These are phyloP conservation scores for Colletotrichum nymphaeae DNA, from an alignment of 2,329 filamentous ascomycete genomes.

Conservation along the genomic window DNA sequence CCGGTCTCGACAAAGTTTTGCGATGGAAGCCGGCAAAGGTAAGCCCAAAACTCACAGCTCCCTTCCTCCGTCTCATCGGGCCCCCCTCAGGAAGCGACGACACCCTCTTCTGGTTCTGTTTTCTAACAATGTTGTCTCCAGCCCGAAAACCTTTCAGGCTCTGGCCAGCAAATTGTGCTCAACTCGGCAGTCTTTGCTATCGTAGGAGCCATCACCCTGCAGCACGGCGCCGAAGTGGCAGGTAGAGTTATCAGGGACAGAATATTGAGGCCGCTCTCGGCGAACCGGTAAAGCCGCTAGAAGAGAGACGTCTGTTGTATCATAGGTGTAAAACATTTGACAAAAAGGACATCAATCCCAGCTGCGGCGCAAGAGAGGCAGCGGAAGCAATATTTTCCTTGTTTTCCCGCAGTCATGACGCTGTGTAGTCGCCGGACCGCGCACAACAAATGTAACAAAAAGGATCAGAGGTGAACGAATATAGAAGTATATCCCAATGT, in stretches of 20 bases:
- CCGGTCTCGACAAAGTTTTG: conserved; percentile 80
- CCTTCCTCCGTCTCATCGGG: background rate
- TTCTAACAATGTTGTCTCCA: conserved; percentile 40
- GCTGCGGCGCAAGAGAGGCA: background rate
- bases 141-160: conserved; percentile 75
- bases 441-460: background rate
- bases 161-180: conserved; percentile 80
- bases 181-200: conserved; percentile 86
- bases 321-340: conserved; percentile 37
- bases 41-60: conserved; percentile 45
- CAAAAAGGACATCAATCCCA: conserved; percentile 29
- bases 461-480: background rate
- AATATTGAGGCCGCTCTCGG: conserved; percentile 66
- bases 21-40: conserved; percentile 92
- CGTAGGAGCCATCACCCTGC: conserved; percentile 88
- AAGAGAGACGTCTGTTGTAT: conserved; percentile 35
- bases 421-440: background rate
- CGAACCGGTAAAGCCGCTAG: conserved; percentile 24
- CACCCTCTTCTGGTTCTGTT: background rate
- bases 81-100: background rate
- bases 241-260: conserved; percentile 80
- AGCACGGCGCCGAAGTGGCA: conserved; percentile 84
- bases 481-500: conserved; percentile 3
- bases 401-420: background rate
- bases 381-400: background rate